Evolutionary conservation across 1,139 yeast genomes (phyloP), one percentile per base, ranked within the genome.

Genomic region (Pichia sp.): DNA sequence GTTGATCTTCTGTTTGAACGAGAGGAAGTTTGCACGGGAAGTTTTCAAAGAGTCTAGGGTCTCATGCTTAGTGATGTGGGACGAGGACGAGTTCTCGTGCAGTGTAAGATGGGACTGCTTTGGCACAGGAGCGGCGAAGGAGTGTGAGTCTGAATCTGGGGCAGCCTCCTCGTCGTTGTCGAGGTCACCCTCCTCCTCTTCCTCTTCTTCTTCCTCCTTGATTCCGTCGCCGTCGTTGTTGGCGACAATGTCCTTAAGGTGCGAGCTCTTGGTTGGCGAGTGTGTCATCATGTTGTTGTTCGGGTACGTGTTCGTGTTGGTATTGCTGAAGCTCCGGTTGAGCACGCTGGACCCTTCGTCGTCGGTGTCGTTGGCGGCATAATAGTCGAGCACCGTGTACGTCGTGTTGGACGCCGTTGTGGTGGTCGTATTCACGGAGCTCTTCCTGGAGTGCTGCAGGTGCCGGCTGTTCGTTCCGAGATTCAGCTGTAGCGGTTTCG

Each of bases 341-440:
- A 23, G 16, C 32, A 34, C 7, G 38, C 30, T 46, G 15, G 30
- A 8, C 7, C 26, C 16, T 4, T 44, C 51, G 34, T 36, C 49
- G 13, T 52, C 54, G 15, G 34, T 47, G 8, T 47, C 50, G 15
- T 34, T 52, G 8, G 31, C 53, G 10, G 47, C 49, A n/a, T 54
- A 54, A 11, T 47, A 54, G 40, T 54, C 56, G 13, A 54, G 45
- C 5, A 54, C 42, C 15, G 50, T 51, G 23, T 53, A 53, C 1
- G 55, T 53, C 1, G 55, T 52, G 7, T 31, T 46, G 2, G 55
- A 44, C 10, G 49, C 13, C 7, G 31, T 36, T 5, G 56, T 47
- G 2, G 49, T 54, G 8, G 52, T 43, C 4, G 54, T 51, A 2
- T 36, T 44, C 7, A 41, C 19, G 1, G 56, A 54, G 11, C 52